These are phyloP conservation scores for Yarrowia keelungensis DNA, from an alignment of 805 yeast species.

Conservation along the genomic window DNA sequence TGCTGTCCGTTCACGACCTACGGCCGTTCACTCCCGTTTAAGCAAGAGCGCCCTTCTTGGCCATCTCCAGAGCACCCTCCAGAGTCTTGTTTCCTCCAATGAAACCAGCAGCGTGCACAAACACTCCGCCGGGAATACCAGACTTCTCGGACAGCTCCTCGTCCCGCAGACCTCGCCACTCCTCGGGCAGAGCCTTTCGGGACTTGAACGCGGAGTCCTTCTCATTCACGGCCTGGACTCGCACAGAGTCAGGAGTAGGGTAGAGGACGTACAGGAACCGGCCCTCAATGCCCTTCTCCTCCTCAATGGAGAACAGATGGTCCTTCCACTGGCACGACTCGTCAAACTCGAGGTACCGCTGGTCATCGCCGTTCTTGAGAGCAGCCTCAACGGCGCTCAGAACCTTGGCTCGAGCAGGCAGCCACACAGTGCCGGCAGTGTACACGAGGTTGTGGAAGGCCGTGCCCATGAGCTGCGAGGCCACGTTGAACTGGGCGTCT, in stretches of 20 bases:
- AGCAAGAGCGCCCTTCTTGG: constrained; percentile 56
- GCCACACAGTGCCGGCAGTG: constrained; percentile 83
- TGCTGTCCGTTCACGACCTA: too few relatives aligned
- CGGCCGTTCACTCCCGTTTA: neutral
- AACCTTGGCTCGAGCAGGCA: constrained; percentile 86
- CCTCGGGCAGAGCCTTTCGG: constrained; percentile 86
- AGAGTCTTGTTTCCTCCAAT: constrained; percentile 89
- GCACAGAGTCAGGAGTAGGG: constrained; percentile 72
- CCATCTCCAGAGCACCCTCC: constrained; percentile 80
- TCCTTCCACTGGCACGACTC: constrained; percentile 95
- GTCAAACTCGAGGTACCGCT: constrained; percentile 75
- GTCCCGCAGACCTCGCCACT: constrained; percentile 96
- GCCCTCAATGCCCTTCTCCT: constrained; percentile 54
- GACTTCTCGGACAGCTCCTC: constrained; percentile 72
- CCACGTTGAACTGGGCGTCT: constrained; percentile 63
- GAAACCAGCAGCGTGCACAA: constrained; percentile 94
- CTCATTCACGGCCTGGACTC: constrained; percentile 93
- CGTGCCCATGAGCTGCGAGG: constrained; percentile 82
- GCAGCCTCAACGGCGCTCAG: constrained; percentile 71
- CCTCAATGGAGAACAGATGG: constrained; percentile 78
- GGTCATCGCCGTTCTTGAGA: constrained; percentile 59
- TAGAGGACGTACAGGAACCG: constrained; percentile 78
- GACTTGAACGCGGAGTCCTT: constrained; percentile 78
- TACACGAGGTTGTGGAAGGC: constrained; percentile 73
- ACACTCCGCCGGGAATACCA: constrained; percentile 88